Base-by-base conservation (phyloP, 306 rosid species). In the Casuarina glauca region DNA sequence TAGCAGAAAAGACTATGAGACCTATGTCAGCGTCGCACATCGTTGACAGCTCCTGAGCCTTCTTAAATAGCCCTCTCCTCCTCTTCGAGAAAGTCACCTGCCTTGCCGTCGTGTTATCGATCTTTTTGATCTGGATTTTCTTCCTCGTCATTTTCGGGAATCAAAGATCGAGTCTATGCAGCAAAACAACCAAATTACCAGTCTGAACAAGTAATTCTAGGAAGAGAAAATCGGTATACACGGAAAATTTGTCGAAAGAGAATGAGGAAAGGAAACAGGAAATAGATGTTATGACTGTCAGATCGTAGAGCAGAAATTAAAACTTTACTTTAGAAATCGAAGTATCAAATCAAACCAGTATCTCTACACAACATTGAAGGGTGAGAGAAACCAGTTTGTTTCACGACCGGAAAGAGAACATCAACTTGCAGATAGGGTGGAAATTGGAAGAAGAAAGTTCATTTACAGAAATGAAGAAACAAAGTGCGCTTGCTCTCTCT, bases 21-120 rank as follows among this genome's bases (percentile, higher is more conserved):
- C 81, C 89, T 55, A 85, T 72, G 54, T 88, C 84, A 70, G 87
- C 89, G 70, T 87, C 91, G 46, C 91, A 82, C 2, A 85, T 76
- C 16, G 80, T 81, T 9, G 87, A 83, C 70, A 87, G 88, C 70
- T 87, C 90, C 48, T 38, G 10, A 43, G 89, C 89, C 55, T 88
- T 88, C 80, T 88, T 85, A 38, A 88, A 73, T 2, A 88, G 75
- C 6, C 89, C 89, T 75, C 58, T 80, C 61, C 79, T 84, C 71
- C 87, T 84, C 84, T 79, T 82, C 1, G 87, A 84, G 72, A 87
- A 84, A 4, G 87, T 74, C 3, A 79, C 88, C 67, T 87, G 88
- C 54, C 87, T 84, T 6, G 87, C 85, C 4, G 87, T 73, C 53
- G 74, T 76, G 55, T 72, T 87, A 3, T 87, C 91, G 3, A 82